Conservation (phyloP, 306 rosid genomes). For the Carpinus viminea region DNA sequence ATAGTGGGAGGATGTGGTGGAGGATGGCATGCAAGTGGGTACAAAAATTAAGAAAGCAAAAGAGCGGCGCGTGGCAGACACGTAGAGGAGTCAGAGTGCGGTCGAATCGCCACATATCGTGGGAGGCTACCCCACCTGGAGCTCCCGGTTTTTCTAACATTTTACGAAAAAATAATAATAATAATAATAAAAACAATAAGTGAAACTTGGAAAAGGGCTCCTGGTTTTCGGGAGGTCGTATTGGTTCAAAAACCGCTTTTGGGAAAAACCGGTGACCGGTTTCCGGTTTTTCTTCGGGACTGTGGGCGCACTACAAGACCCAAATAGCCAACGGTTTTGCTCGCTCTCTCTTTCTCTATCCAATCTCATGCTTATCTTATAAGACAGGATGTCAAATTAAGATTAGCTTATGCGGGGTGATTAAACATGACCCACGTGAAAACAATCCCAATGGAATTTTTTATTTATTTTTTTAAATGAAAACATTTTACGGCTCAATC, state of each 20-base stretch:
- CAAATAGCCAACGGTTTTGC: conserved; percentile 47
- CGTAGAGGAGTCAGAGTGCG: conserved; percentile 52
- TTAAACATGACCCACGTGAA: conserved; percentile 9
- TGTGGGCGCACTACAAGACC: conserved; percentile 51
- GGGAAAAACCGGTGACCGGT: conserved; percentile 41
- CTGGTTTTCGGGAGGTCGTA: conserved; percentile 78
- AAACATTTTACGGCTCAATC: background rate
- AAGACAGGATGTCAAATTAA: background rate
- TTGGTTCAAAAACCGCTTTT: conserved; percentile 27
- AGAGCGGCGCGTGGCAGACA: conserved; percentile 61
- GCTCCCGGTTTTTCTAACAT: background rate
- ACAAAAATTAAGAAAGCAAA: conserved; percentile 39
- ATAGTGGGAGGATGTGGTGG: background rate
- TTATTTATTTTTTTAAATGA: background rate
- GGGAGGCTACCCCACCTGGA: conserved; percentile 34
- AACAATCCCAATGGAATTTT: background rate
- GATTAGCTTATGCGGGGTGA: background rate
- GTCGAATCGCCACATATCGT: conserved; percentile 91
- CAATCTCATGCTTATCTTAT: conserved; percentile 11
- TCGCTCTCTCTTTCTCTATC: background rate
- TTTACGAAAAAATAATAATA: background rate
- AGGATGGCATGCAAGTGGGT: conserved; percentile 62
- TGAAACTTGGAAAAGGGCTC: conserved; percentile 41
- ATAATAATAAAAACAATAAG: conserved; percentile 1
- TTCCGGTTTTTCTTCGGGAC: conserved; percentile 47